These are phyloP conservation scores for Coffea humblotiana DNA, from an alignment of 305 asterid genomes.

Conservation along the genomic window DNA sequence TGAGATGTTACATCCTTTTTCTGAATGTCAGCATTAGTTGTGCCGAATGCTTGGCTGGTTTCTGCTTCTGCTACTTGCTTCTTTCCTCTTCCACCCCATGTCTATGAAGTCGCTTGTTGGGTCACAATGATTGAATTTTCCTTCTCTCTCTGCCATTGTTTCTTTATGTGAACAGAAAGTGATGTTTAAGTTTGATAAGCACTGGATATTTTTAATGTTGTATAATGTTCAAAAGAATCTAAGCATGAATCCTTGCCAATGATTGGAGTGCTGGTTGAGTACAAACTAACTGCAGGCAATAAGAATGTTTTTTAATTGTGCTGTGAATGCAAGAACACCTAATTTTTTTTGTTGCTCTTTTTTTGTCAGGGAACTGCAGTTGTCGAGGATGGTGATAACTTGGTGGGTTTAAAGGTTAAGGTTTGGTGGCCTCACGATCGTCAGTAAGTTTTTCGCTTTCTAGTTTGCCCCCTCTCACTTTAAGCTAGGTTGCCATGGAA, in stretches of 20 bases:
- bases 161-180: not conserved
- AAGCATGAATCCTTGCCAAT: not conserved
- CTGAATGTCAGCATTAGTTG: not conserved
- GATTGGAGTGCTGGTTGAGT: not conserved
- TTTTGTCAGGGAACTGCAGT: slow-evolving; percentile 54
- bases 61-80: not conserved
- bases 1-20: not conserved
- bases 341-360: slow-evolving; percentile 9
- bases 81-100: not conserved
- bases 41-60: not conserved
- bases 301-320: not conserved
- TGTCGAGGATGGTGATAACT: slow-evolving; percentile 44
- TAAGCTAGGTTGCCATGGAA: not conserved
- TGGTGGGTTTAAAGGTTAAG: slow-evolving; percentile 76
- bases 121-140: not conserved
- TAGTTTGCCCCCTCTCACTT: not conserved
- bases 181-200: not conserved
- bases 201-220: not conserved
- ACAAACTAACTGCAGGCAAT: not conserved
- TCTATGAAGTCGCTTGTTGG: not conserved
- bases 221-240: not conserved
- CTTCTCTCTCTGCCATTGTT: not conserved
- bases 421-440: slow-evolving; percentile 94
- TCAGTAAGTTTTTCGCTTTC: slow-evolving; percentile 46
- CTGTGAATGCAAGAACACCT: not conserved